Evolutionary conservation across 495 filamentous ascomycete genomes (phyloP).

Genomic region (Neurospora hispaniola): DNA sequence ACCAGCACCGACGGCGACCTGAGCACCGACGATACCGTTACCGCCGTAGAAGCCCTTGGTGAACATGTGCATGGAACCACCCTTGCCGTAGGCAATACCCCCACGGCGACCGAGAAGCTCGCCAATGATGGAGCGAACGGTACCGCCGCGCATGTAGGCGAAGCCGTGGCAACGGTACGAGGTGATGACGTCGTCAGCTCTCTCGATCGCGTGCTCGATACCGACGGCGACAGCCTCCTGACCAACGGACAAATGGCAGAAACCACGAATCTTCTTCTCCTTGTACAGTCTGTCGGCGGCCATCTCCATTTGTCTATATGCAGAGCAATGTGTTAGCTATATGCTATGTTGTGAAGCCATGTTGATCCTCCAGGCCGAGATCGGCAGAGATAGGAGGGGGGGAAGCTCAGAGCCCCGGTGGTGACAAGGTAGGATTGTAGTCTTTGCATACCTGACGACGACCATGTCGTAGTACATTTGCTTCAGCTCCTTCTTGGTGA

Average conservation of each 20-base stretch:
- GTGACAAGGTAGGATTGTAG: background rate
- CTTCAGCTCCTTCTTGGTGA: conserved; percentile 95
- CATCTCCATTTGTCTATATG: conserved; percentile 92
- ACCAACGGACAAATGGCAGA: conserved; percentile 96
- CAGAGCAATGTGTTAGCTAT: background rate
- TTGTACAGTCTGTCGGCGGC: conserved; percentile 96
- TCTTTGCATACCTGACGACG: conserved; percentile 57
- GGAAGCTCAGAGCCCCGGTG: background rate
- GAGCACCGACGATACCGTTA: conserved; percentile 97
- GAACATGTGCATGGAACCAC: conserved; percentile 99
- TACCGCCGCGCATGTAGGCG: conserved; percentile 89
- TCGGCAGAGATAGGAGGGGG: background rate
- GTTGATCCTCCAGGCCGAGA: background rate
- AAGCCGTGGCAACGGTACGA: conserved; percentile 98
- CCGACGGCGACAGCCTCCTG: conserved; percentile 96
- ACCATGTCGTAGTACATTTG: conserved; percentile 99
- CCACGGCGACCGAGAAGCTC: conserved; percentile 90
- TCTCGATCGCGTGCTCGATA: conserved; percentile 90
- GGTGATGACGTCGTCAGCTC: conserved; percentile 89
- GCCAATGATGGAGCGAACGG: conserved; percentile 87
- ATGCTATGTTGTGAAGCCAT: background rate
- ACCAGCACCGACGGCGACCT: conserved; percentile 95
- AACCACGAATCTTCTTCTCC: conserved; percentile 98
- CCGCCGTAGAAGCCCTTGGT: conserved; percentile 94
- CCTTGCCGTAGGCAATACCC: conserved; percentile 97